Conservation (phyloP, 805 yeast species). For the Saturnispora diversa region DNA sequence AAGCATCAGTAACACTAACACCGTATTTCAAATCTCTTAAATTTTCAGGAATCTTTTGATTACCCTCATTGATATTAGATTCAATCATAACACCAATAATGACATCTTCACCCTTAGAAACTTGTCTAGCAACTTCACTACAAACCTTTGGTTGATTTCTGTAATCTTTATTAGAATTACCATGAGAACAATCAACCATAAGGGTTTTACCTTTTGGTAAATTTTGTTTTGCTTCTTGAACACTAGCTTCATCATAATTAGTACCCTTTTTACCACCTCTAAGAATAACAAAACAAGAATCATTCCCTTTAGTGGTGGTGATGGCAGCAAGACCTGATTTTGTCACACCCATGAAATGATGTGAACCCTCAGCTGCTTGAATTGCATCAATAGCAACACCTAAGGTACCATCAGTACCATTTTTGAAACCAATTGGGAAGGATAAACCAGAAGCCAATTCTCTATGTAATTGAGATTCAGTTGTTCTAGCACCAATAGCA, state of each 20-base stretch:
- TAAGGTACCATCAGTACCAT: conserved; percentile 94
- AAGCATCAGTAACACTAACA: conserved; percentile 94
- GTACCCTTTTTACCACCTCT: conserved; percentile 96
- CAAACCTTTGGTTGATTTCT: conserved; percentile 94
- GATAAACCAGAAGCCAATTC: conserved; percentile 95
- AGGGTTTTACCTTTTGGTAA: conserved; percentile 45
- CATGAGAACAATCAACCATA: conserved; percentile 98
- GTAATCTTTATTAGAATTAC: conserved; percentile 91
- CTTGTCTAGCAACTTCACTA: conserved; percentile 70
- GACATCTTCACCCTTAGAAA: conserved; percentile 67
- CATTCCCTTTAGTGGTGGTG: conserved; percentile 91
- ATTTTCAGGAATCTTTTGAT: conserved; percentile 65
- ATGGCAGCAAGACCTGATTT: conserved; percentile 96
- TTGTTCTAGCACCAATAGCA: conserved; percentile 98
- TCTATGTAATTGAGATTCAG: conserved; percentile 96
- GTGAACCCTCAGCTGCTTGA: conserved; percentile 83
- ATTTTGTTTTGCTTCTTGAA: conserved; percentile 59
- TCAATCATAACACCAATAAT: conserved; percentile 96
- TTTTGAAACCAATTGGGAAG: conserved; percentile 98
- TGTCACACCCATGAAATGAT: conserved; percentile 95
- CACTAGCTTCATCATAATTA: conserved; percentile 78
- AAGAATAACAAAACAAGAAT: conserved; percentile 85
- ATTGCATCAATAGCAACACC: conserved; percentile 93
- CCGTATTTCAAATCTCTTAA: conserved; percentile 73
- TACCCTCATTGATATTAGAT: conserved; percentile 84